phyloP scores from a whole-genome alignment of 148 eudicot genomes.

The Chenopodium album region DNA sequence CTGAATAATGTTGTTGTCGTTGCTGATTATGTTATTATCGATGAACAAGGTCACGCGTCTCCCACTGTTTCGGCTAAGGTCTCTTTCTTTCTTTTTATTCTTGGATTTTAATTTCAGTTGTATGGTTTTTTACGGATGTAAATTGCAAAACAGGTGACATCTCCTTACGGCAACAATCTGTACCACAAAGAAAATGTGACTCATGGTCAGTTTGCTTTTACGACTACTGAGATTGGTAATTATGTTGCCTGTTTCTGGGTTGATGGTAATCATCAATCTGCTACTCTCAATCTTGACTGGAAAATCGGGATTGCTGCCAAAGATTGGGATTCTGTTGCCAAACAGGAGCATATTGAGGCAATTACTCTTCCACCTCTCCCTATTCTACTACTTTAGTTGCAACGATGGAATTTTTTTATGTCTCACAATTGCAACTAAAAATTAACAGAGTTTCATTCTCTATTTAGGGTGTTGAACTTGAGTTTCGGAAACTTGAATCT shows the following conservation, averaged over 20 bases:
- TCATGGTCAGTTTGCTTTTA: conserved; percentile 70
- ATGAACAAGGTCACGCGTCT: conserved; percentile 30
- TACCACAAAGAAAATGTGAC: conserved; percentile 60
- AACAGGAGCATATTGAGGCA: conserved; percentile 69
- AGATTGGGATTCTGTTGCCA: conserved; percentile 86
- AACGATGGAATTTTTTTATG: too few relatives aligned
- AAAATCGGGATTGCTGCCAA: conserved; percentile 67
- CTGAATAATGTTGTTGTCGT: conserved; percentile 65
- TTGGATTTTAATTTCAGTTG: not conserved
- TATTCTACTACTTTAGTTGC: too few relatives aligned
- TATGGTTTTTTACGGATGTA: too few relatives aligned
- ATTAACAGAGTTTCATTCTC: too few relatives aligned
- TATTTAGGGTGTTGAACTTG: conserved; percentile 69
- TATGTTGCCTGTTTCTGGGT: conserved; percentile 69
- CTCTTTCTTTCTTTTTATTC: not conserved
- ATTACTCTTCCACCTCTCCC: not conserved
- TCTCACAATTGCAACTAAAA: too few relatives aligned
- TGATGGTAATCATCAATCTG: conserved; percentile 40
- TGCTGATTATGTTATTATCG: conserved; percentile 55
- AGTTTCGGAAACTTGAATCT: conserved; percentile 70
- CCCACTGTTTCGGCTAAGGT: conserved; percentile 54
- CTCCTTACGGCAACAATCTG: conserved; percentile 63
- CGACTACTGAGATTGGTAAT: conserved; percentile 58
- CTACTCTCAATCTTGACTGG: conserved; percentile 70
- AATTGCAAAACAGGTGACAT: conserved; percentile 36